phyloP scores from a whole-genome alignment of 495 filamentous ascomycete species.

The Penicillium odoratum region DNA sequence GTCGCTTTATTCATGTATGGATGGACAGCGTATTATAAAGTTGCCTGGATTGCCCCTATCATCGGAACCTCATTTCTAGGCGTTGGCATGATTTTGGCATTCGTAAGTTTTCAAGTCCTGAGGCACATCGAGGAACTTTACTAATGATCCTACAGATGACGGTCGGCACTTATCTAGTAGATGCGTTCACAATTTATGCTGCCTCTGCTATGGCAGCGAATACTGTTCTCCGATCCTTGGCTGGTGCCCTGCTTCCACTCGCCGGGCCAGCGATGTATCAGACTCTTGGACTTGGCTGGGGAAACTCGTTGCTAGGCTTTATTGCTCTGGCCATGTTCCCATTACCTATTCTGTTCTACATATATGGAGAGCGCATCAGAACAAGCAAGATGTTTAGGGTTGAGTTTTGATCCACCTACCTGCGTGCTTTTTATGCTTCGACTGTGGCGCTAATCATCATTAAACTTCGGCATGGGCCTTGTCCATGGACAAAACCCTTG shows the following conservation, averaged over 20 bases:
- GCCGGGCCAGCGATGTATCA: constrained; percentile 45
- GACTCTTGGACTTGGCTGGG: constrained; percentile 45
- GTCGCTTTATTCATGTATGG: constrained; percentile 71
- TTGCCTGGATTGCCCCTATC: constrained; percentile 68
- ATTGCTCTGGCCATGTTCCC: constrained; percentile 33
- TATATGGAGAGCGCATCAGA: constrained; percentile 37
- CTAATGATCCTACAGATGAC: constrained; percentile 25
- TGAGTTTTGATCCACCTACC: not conserved
- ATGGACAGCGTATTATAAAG: constrained; percentile 55
- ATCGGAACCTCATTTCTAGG: constrained; percentile 67
- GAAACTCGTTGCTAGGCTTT: constrained; percentile 48
- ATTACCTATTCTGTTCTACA: constrained; percentile 41
- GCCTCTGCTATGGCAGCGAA: constrained; percentile 66
- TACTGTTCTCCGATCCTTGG: constrained; percentile 56
- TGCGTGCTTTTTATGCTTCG: no score
- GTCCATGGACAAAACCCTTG: no score
- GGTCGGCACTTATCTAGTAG: constrained; percentile 67
- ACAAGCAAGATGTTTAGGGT: constrained; percentile 4
- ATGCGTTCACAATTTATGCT: constrained; percentile 65
- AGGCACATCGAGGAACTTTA: constrained; percentile 12
- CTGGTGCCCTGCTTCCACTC: constrained; percentile 57
- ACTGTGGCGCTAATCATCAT: no score
- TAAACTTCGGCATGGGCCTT: no score
- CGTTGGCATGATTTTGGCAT: constrained; percentile 54
- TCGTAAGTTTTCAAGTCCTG: constrained; percentile 28